A percentile compares a stretch with the other conserved stretches of the same genome.
phyloP scores from a whole-genome alignment of 2,329 filamentous ascomycete genomes.

The Colletotrichum karsti region DNA sequence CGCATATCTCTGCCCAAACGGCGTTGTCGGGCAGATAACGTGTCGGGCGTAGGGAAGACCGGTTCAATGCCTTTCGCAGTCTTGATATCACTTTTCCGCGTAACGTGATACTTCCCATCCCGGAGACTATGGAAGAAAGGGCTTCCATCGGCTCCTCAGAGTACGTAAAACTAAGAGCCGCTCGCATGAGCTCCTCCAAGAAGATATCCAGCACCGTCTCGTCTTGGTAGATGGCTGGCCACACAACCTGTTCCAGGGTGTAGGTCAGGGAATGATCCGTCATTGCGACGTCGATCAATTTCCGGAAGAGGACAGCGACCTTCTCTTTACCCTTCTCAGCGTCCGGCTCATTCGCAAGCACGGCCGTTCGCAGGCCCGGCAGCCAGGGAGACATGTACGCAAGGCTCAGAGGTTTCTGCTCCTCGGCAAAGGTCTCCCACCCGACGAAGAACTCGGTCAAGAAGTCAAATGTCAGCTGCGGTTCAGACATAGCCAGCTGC shows the following conservation, averaged over 20 bases:
- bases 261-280: slow-evolving; percentile 67
- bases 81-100: slow-evolving; percentile 72
- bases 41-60: slow-evolving; percentile 73
- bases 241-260: slow-evolving; percentile 71
- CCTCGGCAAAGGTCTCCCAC: slow-evolving; percentile 74
- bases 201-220: slow-evolving; percentile 74
- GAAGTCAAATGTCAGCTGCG: slow-evolving; percentile 74
- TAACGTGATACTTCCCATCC: slow-evolving; percentile 71
- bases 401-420: slow-evolving; percentile 72
- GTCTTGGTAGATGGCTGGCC: slow-evolving; percentile 71
- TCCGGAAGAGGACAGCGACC: slow-evolving; percentile 69
- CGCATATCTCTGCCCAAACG: slow-evolving; percentile 75
- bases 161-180: slow-evolving; percentile 64
- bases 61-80: slow-evolving; percentile 72
- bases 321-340: slow-evolving; percentile 74
- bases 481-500: slow-evolving; percentile 69
- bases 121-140: slow-evolving; percentile 68
- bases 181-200: slow-evolving; percentile 72
- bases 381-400: slow-evolving; percentile 78
- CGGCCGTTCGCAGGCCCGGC: slow-evolving; percentile 65
- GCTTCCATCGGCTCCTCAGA: slow-evolving; percentile 68
- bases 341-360: slow-evolving; percentile 67
- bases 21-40: slow-evolving; percentile 71
- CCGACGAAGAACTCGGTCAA: slow-evolving; percentile 78
- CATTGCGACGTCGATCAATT: slow-evolving; percentile 72